A percentile compares a stretch with the other conserved stretches of the same genome.
Conservation (phyloP, 208 protist genomes). For the Trypanosoma platydactyli region DNA sequence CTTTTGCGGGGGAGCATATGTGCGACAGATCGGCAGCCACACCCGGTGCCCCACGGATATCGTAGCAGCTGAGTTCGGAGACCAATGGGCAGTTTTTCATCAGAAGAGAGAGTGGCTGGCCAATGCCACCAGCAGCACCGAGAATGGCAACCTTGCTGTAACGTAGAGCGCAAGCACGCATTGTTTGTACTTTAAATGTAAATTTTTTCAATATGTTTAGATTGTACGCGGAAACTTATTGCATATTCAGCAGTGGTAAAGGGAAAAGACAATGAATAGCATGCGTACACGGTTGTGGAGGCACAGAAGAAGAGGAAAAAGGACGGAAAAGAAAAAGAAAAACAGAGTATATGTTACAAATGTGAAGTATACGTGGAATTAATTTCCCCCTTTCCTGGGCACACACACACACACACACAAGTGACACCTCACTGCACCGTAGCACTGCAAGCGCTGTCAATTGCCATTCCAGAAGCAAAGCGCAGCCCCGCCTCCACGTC, state of each 20-base stretch:
- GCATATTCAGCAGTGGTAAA: neutral
- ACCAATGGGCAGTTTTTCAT: constrained; percentile 86
- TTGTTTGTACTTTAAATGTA: constrained; percentile 7
- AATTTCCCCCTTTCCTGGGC: too few species aligned
- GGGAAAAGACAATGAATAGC: too few species aligned
- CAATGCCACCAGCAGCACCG: constrained; percentile 95
- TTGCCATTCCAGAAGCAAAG: constrained; percentile 8
- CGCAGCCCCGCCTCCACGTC: constrained; percentile 80
- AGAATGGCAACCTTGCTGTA: constrained; percentile 84
- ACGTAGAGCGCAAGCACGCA: constrained; percentile 14
- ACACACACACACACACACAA: constrained; percentile 8
- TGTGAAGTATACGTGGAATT: too few species aligned
- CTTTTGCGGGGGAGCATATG: constrained; percentile 78
- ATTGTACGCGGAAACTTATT: constrained; percentile 3
- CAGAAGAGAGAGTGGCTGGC: constrained; percentile 95
- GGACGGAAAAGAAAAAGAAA: too few species aligned
- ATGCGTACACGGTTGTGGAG: too few species aligned
- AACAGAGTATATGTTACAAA: too few species aligned
- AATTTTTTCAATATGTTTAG: neutral
- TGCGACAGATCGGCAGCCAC: constrained; percentile 91
- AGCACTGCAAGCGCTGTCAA: neutral
- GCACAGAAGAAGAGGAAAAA: too few species aligned
- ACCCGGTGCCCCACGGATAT: constrained; percentile 81
- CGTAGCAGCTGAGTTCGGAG: constrained; percentile 85
- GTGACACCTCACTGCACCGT: neutral